phyloP scores from a whole-genome alignment of 75 land plant species.

The Cupressus sempervirens region DNA sequence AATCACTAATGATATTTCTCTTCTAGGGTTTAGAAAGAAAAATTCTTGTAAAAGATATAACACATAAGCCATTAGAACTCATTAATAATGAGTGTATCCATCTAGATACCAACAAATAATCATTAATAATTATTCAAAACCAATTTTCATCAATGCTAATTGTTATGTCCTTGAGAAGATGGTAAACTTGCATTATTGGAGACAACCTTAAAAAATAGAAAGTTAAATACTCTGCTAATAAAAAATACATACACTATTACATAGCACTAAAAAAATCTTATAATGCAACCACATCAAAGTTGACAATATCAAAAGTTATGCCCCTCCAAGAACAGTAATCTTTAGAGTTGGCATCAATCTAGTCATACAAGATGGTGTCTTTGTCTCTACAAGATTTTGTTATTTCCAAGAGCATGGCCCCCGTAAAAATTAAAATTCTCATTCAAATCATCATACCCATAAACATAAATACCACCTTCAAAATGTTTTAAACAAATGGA shows the following conservation, averaged over 20 bases:
- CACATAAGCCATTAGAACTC: neutral
- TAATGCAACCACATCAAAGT: slow-evolving; percentile 73
- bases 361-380: slow-evolving; percentile 71
- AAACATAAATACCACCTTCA: neutral
- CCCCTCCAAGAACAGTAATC: slow-evolving; percentile 87
- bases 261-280: too few species aligned
- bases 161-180: neutral
- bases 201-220: too few species aligned
- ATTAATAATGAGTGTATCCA: neutral
- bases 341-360: slow-evolving; percentile 55
- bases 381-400: slow-evolving; percentile 80
- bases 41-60: slow-evolving; percentile 50
- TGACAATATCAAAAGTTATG: slow-evolving; percentile 76
- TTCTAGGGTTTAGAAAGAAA: slow-evolving; percentile 74
- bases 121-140: neutral
- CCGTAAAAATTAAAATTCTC: slow-evolving; percentile 21
- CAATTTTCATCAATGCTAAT: neutral
- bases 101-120: too few species aligned
- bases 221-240: too few species aligned
- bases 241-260: too few species aligned
- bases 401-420: slow-evolving; percentile 58
- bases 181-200: neutral
- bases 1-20: slow-evolving; percentile 91
- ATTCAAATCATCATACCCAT: neutral
- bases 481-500: too few species aligned